phyloP scores from a whole-genome alignment of 345 rosid species.

The Dovyalis caffra region DNA sequence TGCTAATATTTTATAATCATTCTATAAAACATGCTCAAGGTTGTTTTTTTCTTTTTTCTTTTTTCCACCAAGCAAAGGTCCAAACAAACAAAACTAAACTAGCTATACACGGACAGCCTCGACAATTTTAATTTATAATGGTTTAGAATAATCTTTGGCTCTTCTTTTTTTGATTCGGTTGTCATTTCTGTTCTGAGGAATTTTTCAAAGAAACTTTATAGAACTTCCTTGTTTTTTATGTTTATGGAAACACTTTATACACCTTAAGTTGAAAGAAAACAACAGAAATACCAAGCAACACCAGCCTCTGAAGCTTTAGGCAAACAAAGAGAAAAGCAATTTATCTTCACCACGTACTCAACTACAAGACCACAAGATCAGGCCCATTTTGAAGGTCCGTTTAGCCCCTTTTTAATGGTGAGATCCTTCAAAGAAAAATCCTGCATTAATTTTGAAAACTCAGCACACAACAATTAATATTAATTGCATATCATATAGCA shows the following conservation, averaged over 20 bases:
- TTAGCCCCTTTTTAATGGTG: neutral
- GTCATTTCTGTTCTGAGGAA: no score
- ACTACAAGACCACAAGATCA: neutral
- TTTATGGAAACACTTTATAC: neutral
- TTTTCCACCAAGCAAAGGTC: no score
- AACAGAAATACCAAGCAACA: neutral
- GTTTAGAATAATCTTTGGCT: no score
- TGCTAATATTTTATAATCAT: no score
- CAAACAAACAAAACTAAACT: no score
- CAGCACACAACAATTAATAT: neutral
- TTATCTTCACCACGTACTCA: neutral
- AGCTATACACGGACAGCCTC: no score
- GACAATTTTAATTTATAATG: no score
- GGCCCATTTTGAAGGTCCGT: neutral
- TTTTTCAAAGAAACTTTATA: no score
- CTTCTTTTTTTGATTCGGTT: no score
- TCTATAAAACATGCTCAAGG: no score
- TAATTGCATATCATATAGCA: neutral
- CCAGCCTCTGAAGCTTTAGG: neutral
- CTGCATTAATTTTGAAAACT: conserved; percentile 12
- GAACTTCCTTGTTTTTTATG: no score
- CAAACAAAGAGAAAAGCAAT: neutral
- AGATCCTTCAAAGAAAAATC: conserved; percentile 12
- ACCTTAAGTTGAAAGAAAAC: neutral
- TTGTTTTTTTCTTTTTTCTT: no score